Evolutionary conservation across 257 asterid species (phyloP).

Genomic region (Plantago ovata): DNA sequence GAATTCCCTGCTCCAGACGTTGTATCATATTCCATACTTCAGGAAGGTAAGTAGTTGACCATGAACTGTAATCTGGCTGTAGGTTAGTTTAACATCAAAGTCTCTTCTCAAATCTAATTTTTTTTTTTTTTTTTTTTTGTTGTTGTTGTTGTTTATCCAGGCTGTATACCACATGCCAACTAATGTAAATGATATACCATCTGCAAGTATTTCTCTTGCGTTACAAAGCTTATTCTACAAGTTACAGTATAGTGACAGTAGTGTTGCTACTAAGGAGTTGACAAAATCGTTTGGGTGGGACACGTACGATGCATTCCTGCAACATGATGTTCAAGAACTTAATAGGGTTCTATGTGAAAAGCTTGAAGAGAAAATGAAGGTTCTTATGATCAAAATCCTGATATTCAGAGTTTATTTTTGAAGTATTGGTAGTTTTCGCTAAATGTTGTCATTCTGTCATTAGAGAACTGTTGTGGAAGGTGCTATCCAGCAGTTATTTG

Average conservation of each 20-base stretch:
- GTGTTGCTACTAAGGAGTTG: slow-evolving; percentile 66
- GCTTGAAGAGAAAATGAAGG: slow-evolving; percentile 77
- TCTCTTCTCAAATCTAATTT: neutral
- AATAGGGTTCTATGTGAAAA: slow-evolving; percentile 63
- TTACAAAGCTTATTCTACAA: slow-evolving; percentile 64
- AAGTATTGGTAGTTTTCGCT: neutral
- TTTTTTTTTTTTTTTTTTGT: neutral
- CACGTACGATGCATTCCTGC: slow-evolving; percentile 59
- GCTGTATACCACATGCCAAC: slow-evolving; percentile 76
- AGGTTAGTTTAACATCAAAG: neutral
- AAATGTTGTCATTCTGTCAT: slow-evolving; percentile 11
- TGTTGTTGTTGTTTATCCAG: slow-evolving; percentile 28
- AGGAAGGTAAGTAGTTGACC: slow-evolving; percentile 38
- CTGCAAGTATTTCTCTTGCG: slow-evolving; percentile 60
- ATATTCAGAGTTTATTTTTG: neutral
- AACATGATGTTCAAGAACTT: slow-evolving; percentile 66
- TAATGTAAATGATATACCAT: slow-evolving; percentile 57
- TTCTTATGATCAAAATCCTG: slow-evolving; percentile 13
- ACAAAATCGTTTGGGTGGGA: slow-evolving; percentile 74
- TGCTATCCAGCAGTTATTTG: slow-evolving; percentile 62
- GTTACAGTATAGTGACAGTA: slow-evolving; percentile 55
- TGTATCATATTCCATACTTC: slow-evolving; percentile 63
- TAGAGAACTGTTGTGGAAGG: slow-evolving; percentile 76
- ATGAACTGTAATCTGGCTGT: neutral
- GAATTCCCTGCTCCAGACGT: slow-evolving; percentile 61